Evolutionary conservation across 805 yeast genomes (phyloP), one percentile per base, ranked within the genome.

Genomic region (Yueomyces sinensis): DNA sequence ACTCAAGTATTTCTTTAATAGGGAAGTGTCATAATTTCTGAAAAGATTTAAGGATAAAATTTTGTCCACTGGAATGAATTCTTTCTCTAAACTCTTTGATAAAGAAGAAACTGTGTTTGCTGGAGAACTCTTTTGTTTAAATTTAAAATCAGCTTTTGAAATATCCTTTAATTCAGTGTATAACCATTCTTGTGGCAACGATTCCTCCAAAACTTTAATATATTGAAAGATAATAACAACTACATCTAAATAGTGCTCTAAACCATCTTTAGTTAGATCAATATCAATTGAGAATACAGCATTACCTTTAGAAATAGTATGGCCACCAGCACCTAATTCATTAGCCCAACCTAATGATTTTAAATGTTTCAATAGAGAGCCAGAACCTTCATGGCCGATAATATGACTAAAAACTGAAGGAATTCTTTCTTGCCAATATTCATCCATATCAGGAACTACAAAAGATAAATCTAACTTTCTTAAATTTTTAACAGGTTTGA

Each of bases 381-480:
- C 97, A 32, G 76, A 67, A 32, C 91, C 82, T 60, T 89, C 98
- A 56, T 89, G 97, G 29, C 97, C 97, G 32, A 89, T 61, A 35
- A 91, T 63, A 54, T 91, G 96, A 16, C 87, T 72, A 43, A 63
- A 69, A 56, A 84, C 81, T 37, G 68, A 72, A 5, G 72, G 66
- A 0, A 96, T 94, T 44, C 74, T 74, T 17, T 69, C 66, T 35
- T 70, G 68, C 82, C 87, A 82, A 33, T 61, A 54, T 18, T 68
- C 70, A 34, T 71, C 70, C 43, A 77, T 76, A 49, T 82, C 86
- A n/a, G 95, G 95, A 11, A 82, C 71, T 34, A 70, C 63, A 56
- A 91, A 91, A 2, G 71, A 55, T 13, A 91, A 39, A 41, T 75
- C 79, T 30, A 91, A 52, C 39, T 69, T 66, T 53, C 79, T 76